Conservation (phyloP, 805 yeast species). For the Blastobotrys chiropterorum region DNA sequence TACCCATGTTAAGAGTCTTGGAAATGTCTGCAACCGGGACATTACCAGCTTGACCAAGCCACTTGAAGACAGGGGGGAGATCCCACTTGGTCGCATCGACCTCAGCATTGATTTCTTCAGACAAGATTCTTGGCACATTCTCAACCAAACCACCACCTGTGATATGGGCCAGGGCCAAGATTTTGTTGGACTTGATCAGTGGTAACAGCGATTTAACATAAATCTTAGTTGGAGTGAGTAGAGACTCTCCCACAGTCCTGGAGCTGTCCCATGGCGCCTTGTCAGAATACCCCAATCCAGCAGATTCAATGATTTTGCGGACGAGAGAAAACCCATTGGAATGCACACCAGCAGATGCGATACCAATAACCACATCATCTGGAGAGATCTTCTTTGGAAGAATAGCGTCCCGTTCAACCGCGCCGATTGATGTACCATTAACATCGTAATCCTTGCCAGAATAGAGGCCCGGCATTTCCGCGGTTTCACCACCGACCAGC, state of each 20-base stretch:
- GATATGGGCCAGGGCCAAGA: slow-evolving; percentile 90
- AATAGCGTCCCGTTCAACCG: slow-evolving; percentile 68
- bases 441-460: slow-evolving; percentile 94
- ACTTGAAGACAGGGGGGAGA: slow-evolving; percentile 83
- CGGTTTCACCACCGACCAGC: slow-evolving; percentile 96
- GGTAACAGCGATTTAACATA: slow-evolving; percentile 88
- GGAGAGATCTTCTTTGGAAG: slow-evolving; percentile 71
- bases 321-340: slow-evolving; percentile 95
- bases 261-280: slow-evolving; percentile 78
- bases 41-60: slow-evolving; percentile 89
- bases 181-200: slow-evolving; percentile 56
- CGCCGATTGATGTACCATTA: slow-evolving; percentile 98
- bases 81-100: slow-evolving; percentile 78
- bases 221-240: slow-evolving; percentile 85
- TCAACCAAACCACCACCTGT: slow-evolving; percentile 98
- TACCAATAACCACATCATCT: slow-evolving; percentile 82
- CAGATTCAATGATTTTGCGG: slow-evolving; percentile 80
- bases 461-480: slow-evolving; percentile 99
- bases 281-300: slow-evolving; percentile 64
- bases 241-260: slow-evolving; percentile 75
- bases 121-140: slow-evolving; percentile 92
- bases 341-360: slow-evolving; percentile 89
- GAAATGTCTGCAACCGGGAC: slow-evolving; percentile 80
- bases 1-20: slow-evolving; percentile 92
- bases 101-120: slow-evolving; percentile 68